A percentile compares a stretch with the other conserved stretches of the same genome.
Evolutionary conservation across 306 rosid genomes (phyloP).

Genomic region (Trichosanthes cucumerina): DNA sequence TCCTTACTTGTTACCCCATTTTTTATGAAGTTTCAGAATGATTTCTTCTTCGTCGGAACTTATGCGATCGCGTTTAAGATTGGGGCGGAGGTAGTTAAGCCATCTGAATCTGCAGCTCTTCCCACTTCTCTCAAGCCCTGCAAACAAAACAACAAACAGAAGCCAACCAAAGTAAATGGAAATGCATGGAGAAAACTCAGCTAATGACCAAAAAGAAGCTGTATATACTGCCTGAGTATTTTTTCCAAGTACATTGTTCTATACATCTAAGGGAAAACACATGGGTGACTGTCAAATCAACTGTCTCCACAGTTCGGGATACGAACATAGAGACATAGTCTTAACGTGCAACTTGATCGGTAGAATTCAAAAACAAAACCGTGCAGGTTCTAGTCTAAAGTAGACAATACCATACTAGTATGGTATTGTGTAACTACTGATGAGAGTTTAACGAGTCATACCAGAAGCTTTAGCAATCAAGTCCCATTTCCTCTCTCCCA

Average conservation of each 20-base stretch:
- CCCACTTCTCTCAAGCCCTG: slow-evolving; percentile 71
- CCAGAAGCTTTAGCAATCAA: slow-evolving; percentile 62
- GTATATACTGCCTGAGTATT: background rate
- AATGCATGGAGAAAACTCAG: background rate
- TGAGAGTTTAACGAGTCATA: slow-evolving; percentile 8
- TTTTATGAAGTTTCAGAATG: slow-evolving; percentile 52
- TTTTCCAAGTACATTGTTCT: background rate
- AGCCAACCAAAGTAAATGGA: background rate
- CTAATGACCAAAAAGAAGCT: background rate
- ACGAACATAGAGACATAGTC: too few relatives aligned
- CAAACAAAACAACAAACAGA: background rate
- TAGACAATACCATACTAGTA: background rate
- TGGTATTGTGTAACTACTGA: too few relatives aligned
- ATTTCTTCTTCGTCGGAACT: slow-evolving; percentile 38
- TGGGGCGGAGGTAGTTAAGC: slow-evolving; percentile 68
- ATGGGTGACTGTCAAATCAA: background rate
- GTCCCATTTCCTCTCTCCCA: slow-evolving; percentile 63
- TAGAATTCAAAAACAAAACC: background rate
- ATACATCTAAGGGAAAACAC: background rate
- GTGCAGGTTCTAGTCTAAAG: background rate
- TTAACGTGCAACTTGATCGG: too few relatives aligned
- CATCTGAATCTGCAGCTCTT: slow-evolving; percentile 81
- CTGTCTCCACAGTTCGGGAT: background rate
- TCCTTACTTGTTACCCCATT: slow-evolving; percentile 78
- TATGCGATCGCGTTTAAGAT: slow-evolving; percentile 49